Evolutionary conservation across 108 stramenopile species (phyloP), one percentile per base, ranked within the genome.

Genomic region (Cyclotella choctawhatcheeana): DNA sequence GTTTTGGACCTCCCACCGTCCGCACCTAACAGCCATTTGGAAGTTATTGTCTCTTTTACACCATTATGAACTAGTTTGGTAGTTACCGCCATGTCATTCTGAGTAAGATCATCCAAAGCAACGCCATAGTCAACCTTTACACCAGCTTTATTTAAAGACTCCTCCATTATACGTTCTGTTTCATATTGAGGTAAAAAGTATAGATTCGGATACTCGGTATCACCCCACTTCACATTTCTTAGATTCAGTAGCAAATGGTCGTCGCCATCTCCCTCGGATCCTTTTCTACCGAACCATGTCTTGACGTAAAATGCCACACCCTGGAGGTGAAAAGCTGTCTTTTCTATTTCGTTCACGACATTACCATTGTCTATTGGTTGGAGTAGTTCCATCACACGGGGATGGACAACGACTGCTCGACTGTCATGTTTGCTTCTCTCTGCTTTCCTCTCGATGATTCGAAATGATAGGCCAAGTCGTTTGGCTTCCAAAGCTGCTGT

Each of bases 1-100:
- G 33, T 35, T 25, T 44, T 63, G 62, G 30, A 32, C 35, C 62
- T 63, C 5, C 62, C 62, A 27, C 62, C 62, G 33, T 63, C 62
- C 24, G 44, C n/a, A 44, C 62, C 62, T 27, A 63, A 8, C 6
- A 43, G 17, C 5, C 6, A 63, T 17, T 4, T 22, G 18, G 62
- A 32, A 63, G 33, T 63, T 32, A 43, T 4, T 12, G 8, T 27
- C 32, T 63, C 62, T 12, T 37, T 21, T 17, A 16, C 45, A 16
- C 59, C 59, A 6, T 60, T 17, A 5, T 24, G 8, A 13, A 6
- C 20, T 17, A 60, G 6, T 18, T 8, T 60, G 6, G 37, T 18
- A 17, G n/a, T 40, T 6, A 60, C 59, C n/a, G 37, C 31, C 8
- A 13, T 24, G n/a, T 60, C 59, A 25, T 7, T 40, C 25, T 60